phyloP scores from a whole-genome alignment of 1,139 yeast genomes.

The Candida sp. region DNA sequence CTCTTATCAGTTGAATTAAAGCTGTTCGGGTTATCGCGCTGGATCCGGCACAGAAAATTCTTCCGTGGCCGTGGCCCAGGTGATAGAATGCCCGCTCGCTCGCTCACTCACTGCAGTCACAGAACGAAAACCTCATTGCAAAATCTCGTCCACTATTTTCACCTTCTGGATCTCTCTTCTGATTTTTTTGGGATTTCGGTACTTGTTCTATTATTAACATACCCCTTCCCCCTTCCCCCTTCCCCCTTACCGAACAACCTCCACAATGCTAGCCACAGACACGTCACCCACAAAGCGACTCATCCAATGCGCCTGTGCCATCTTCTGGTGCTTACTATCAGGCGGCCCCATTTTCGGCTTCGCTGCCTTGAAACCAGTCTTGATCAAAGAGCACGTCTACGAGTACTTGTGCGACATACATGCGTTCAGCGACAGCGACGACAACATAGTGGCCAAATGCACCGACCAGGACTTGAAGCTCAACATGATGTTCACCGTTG shows the following conservation, averaged over 20 bases:
- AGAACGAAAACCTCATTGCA: not conserved
- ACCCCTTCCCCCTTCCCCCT: too few species aligned
- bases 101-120: too few species aligned
- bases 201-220: too few species aligned
- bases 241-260: not conserved
- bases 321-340: conserved; percentile 46
- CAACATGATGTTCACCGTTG: conserved; percentile 51
- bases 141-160: not conserved
- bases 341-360: conserved; percentile 54
- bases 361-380: conserved; percentile 51
- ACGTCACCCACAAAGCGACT: conserved; percentile 19
- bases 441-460: conserved; percentile 31
- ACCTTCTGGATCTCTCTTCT: not conserved
- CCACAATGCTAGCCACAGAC: conserved; percentile 11
- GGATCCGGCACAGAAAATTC: too few species aligned
- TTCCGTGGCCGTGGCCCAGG: too few species aligned
- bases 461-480: conserved; percentile 46
- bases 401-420: conserved; percentile 34
- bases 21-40: too few species aligned
- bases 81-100: too few species aligned
- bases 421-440: conserved; percentile 7
- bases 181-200: too few species aligned
- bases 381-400: conserved; percentile 43
- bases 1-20: too few species aligned
- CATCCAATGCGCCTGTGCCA: conserved; percentile 39